These are phyloP conservation scores for Penicillium tannophilum DNA, from an alignment of 495 filamentous ascomycete species.

Conservation along the genomic window DNA sequence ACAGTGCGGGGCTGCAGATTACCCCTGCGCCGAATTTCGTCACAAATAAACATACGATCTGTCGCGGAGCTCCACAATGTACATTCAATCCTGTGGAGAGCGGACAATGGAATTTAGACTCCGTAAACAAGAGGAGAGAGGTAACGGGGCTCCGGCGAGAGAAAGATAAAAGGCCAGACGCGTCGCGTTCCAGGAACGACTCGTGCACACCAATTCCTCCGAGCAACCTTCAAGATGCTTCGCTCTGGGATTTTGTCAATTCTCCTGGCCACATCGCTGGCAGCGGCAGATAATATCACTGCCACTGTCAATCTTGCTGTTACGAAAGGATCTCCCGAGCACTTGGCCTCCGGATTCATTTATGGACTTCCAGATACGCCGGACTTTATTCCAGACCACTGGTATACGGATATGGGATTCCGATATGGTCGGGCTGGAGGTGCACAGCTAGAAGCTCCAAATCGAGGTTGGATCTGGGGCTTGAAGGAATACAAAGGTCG, in stretches of 20 bases:
- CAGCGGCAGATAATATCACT: conserved; percentile 14
- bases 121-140: neutral
- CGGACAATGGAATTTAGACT: neutral
- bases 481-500: conserved; percentile 29
- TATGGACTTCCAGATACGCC: conserved; percentile 36
- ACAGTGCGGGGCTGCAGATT: conserved; percentile 3
- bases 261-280: conserved; percentile 8
- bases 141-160: conserved; percentile 1
- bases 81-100: neutral
- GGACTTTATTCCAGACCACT: conserved; percentile 33
- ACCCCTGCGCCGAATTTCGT: neutral
- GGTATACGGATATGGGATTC: conserved; percentile 25
- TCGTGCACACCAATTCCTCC: neutral
- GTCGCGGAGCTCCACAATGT: conserved; percentile 10
- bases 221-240: neutral
- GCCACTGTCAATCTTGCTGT: conserved; percentile 17
- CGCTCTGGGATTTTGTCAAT: neutral
- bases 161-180: neutral
- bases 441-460: conserved; percentile 22
- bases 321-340: conserved; percentile 15
- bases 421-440: conserved; percentile 25
- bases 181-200: neutral
- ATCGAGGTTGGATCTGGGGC: conserved; percentile 29
- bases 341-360: conserved; percentile 36
- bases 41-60: neutral